Base-by-base conservation (phyloP, 352 stramenopile genomes). In the Pythium sukuiense region DNA sequence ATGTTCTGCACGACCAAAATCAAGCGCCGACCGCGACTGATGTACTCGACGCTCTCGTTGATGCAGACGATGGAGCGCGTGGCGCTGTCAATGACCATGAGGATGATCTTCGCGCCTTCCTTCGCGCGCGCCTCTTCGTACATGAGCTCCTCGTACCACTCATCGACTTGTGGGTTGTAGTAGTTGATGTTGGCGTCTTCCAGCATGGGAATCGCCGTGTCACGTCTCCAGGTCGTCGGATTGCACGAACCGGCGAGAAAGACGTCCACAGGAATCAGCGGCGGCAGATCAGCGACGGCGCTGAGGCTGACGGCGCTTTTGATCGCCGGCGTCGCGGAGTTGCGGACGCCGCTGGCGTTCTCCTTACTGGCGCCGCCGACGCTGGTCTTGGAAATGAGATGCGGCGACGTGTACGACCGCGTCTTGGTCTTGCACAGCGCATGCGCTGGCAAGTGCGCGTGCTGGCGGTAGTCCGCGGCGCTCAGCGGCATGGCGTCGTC, bases 131-230 rank as follows among this genome's bases (percentile, higher is more conserved):
- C 79, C 63, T 97, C 90, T 53, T 95, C 74, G 41, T 78, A 55
- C n/a, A 96, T 89, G 54, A 96, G 83, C 58, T 91, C 86, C 24
- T 90, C 81, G 60, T 87, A 84, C 90, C 90, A 96, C 52, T 96
- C 87, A 62, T 96, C 89, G 33, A 97, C 89, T 63, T 97, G 90
- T 14, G 90, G 90, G 61, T 96, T 96, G 67, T 85, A 97, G 70
- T 89, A 97, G 18, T 72, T 77, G 46, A 97, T 81, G 24, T 71
- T 62, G 4, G 82, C 82, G 0, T 67, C 74, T 12, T 91, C 76
- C 11, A 97, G 79, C 43, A 91, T 55, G 14, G 90, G 90, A 14
- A 96, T 83, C 14, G 88, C 87, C 3, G 85, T 68, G 45, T 96
- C 89, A 14, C 70, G 72, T 18, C 90, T 76, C 90, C 90, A 97